phyloP scores from a whole-genome alignment of 83 land plant species.

The Isoetes engelmannii region DNA sequence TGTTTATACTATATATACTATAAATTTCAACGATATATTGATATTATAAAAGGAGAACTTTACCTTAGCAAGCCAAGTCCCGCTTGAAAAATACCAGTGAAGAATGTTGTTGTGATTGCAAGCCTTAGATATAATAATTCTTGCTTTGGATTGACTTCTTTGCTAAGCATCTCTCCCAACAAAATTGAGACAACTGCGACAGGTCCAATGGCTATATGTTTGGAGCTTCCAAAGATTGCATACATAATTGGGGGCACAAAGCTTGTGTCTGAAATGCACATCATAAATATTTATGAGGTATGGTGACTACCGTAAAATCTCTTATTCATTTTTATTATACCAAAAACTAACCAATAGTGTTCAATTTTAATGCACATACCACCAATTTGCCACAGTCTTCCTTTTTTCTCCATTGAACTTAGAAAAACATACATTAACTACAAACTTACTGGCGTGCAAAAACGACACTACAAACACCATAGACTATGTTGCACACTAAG shows the following conservation, averaged over 20 bases:
- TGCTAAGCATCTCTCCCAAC: neutral
- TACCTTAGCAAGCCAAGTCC: neutral
- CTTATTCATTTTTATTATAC: too few relatives aligned
- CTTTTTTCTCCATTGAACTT: too few relatives aligned
- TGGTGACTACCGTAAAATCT: too few relatives aligned
- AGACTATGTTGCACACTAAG: too few relatives aligned
- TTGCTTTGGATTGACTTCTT: neutral
- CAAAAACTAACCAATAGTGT: too few relatives aligned
- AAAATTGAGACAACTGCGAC: neutral
- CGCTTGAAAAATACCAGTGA: neutral
- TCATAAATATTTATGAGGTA: neutral
- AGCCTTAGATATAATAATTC: neutral
- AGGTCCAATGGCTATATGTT: neutral
- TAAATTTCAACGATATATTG: neutral
- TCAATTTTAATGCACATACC: too few relatives aligned
- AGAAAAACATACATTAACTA: too few relatives aligned
- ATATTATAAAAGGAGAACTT: neutral
- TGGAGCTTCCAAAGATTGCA: neutral
- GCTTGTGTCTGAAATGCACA: neutral
- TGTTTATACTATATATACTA: neutral
- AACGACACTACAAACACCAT: too few relatives aligned
- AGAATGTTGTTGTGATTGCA: neutral
- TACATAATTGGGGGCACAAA: neutral
- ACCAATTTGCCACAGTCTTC: too few relatives aligned
- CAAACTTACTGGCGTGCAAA: too few relatives aligned